Evolutionary conservation across 169 alveolate species (phyloP).

Genomic region (Plasmodium knowlesi): DNA sequence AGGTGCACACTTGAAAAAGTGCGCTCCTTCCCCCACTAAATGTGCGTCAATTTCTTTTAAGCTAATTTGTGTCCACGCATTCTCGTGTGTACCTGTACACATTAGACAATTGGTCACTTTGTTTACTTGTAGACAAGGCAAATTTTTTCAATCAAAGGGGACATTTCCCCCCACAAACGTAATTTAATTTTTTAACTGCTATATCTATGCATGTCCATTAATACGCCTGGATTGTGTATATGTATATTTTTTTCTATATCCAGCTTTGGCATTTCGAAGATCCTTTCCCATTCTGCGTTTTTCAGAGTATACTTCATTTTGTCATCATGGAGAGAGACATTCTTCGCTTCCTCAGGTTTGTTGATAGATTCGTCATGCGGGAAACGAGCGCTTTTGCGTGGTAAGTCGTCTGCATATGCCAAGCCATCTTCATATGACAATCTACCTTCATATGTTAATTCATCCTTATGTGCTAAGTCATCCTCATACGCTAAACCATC

Average conservation of each 20-base stretch:
- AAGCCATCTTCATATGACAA: not conserved
- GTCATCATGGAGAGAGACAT: not conserved
- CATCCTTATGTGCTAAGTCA: not conserved
- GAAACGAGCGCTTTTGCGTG: not conserved
- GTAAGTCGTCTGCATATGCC: not conserved
- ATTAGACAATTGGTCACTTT: constrained; percentile 7
- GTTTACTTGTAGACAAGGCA: not conserved
- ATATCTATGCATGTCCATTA: constrained; percentile 1
- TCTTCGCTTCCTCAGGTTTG: not conserved
- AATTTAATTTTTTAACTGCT: constrained; percentile 6
- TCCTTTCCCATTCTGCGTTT: not conserved
- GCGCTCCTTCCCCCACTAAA: no score
- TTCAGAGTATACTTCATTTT: constrained; percentile 25
- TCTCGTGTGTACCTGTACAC: not conserved
- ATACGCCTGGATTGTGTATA: not conserved
- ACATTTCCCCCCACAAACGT: constrained; percentile 4
- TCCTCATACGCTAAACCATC: not conserved
- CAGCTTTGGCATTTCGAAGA: constrained; percentile 13
- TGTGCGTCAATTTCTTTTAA: not conserved
- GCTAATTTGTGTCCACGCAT: not conserved
- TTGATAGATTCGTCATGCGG: not conserved
- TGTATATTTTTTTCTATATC: constrained; percentile 1
- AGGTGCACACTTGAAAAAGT: no score
- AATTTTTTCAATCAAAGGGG: not conserved
- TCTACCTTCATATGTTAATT: not conserved